Percentiles rank a stretch among this genome's conserved stretches.
Conservation (phyloP, 139 green algal genomes). For the Auxenochlorella protothecoides region DNA sequence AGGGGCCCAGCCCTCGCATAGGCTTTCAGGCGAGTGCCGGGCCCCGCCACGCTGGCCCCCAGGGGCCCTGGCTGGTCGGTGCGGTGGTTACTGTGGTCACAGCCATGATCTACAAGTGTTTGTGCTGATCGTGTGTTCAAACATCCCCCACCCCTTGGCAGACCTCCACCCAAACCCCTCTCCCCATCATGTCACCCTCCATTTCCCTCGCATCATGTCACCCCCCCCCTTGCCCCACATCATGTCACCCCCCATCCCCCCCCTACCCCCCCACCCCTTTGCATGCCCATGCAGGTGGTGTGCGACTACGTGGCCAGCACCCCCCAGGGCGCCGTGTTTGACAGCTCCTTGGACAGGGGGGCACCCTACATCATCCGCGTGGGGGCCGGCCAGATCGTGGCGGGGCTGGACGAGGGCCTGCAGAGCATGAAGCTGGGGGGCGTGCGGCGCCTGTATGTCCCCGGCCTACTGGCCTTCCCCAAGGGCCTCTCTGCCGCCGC, state of each 20-base stretch:
- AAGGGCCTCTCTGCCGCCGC: constrained; percentile 63
- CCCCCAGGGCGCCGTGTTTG: constrained; percentile 62
- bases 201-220: no score
- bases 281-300: constrained; percentile 44
- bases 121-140: no score
- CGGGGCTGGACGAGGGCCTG: constrained; percentile 86
- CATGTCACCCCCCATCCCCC: no score
- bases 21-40: constrained; percentile 32
- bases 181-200: no score
- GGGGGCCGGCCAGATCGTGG: constrained; percentile 51
- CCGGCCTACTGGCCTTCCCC: constrained; percentile 82
- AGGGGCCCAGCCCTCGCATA: constrained; percentile 44
- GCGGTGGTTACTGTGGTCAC: no score
- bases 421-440: constrained; percentile 75
- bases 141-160: no score
- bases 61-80: no score
- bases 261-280: no score
- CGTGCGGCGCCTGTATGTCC: constrained; percentile 84
- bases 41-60: no score
- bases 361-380: constrained; percentile 83
- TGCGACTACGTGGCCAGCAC: constrained; percentile 87
- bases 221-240: no score
- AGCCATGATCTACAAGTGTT: no score
- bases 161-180: background rate
- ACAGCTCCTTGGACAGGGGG: constrained; percentile 72